Evolutionary conservation across 2,329 filamentous ascomycete species (phyloP).

Genomic region (Colletotrichum neosansevieriae): DNA sequence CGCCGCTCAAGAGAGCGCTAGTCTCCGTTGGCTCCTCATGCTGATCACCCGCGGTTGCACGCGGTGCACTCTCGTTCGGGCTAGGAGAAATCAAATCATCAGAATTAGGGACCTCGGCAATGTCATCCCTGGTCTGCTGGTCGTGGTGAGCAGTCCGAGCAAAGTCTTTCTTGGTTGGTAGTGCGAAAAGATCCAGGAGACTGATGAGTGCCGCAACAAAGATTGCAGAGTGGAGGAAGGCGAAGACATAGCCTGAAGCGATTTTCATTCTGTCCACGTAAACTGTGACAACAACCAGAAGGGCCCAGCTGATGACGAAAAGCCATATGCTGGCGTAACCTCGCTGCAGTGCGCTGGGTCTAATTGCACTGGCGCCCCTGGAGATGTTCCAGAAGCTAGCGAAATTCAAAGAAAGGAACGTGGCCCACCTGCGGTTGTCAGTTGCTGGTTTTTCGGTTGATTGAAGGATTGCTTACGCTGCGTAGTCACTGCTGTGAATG

Average conservation of each 20-base stretch:
- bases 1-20: slow-evolving; percentile 59
- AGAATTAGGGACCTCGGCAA: slow-evolving; percentile 46
- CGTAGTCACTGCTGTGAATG: slow-evolving; percentile 88
- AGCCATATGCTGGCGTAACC: slow-evolving; percentile 88
- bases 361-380: slow-evolving; percentile 79
- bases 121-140: slow-evolving; percentile 56
- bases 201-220: slow-evolving; percentile 82
- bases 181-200: slow-evolving; percentile 82
- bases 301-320: slow-evolving; percentile 78
- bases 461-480: slow-evolving; percentile 65
- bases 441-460: neutral
- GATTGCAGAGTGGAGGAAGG: slow-evolving; percentile 82
- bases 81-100: slow-evolving; percentile 56
- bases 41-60: slow-evolving; percentile 46
- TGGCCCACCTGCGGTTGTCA: slow-evolving; percentile 71
- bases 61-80: slow-evolving; percentile 51
- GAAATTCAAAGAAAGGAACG: slow-evolving; percentile 86
- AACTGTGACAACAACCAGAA: slow-evolving; percentile 79
- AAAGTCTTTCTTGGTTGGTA: slow-evolving; percentile 79
- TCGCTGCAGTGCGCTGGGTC: slow-evolving; percentile 88
- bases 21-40: slow-evolving; percentile 60
- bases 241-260: slow-evolving; percentile 81
- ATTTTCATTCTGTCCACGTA: slow-evolving; percentile 81
- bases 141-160: slow-evolving; percentile 68
- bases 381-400: slow-evolving; percentile 86